Evolutionary conservation across 495 filamentous ascomycete species (phyloP).

Genomic region (Daldinia decipiens): DNA sequence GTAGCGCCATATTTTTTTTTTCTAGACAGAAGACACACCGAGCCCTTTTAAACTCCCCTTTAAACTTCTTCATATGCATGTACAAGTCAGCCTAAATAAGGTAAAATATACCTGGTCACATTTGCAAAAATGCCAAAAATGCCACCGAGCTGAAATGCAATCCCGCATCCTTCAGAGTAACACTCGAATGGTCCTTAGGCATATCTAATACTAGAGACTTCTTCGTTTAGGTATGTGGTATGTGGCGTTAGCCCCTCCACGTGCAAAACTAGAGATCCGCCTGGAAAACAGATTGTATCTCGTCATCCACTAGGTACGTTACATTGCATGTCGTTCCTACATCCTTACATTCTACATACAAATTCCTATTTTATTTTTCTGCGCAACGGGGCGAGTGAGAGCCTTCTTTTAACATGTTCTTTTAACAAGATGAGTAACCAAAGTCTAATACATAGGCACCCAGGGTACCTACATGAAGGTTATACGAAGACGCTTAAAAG

Average conservation of each 20-base stretch:
- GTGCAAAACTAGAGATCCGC: background rate
- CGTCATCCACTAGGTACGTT: slow-evolving; percentile 5
- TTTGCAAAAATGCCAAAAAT: slow-evolving; percentile 9
- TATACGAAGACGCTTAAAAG: background rate
- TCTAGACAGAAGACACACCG: background rate
- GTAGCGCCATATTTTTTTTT: background rate
- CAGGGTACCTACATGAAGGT: background rate
- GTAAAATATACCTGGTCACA: slow-evolving; percentile 27
- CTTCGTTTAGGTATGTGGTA: background rate
- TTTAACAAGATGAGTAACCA: no score
- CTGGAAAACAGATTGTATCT: background rate
- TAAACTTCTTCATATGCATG: background rate
- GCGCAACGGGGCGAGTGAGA: background rate
- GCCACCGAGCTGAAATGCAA: slow-evolving; percentile 30
- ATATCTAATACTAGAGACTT: no score
- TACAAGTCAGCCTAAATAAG: slow-evolving; percentile 10
- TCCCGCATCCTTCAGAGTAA: slow-evolving; percentile 27
- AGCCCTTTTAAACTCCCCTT: background rate
- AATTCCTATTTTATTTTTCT: background rate
- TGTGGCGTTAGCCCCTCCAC: slow-evolving; percentile 9
- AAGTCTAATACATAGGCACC: background rate
- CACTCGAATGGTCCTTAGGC: background rate
- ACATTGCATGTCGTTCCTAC: slow-evolving; percentile 7
- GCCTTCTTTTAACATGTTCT: background rate
- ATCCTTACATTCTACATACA: background rate